Base-by-base conservation (phyloP, 192 early-diverging fungal genomes). In the Dimargaris cristalligena region DNA sequence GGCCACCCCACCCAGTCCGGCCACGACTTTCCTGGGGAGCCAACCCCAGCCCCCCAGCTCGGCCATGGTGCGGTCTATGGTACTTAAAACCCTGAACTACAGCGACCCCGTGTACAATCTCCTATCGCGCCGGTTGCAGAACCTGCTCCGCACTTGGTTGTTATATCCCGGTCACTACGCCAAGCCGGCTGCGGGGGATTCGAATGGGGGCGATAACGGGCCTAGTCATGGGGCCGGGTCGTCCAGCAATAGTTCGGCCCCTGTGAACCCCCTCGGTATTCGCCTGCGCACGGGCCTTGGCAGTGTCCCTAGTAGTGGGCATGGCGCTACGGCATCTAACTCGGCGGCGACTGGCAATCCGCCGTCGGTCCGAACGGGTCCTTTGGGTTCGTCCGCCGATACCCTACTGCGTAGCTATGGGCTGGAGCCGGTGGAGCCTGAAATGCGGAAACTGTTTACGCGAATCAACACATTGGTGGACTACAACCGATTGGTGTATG, bases 361-460 rank as follows among this genome's bases (percentile, higher is more conserved):
- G n/a, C n/a, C n/a, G n/a, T n/a, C n/a, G n/a, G n/a, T n/a, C n/a
- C n/a, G n/a, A n/a, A n/a, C n/a, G n/a, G n/a, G n/a, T n/a, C n/a
- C n/a, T n/a, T n/a, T n/a, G n/a, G n/a, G n/a, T n/a, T n/a, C n/a
- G n/a, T n/a, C 30, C 0, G 32, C 30, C 30, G 32, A 18, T 11
- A n/a, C 30, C 30, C 34, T 56, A 16, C 54, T 56, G 23, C 54
- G 54, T 14, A 56, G 54, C 34, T 34, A 56, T 16, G 54, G 54
- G 1, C 32, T 56, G 23, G 54, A 56, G 13, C 18, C 18, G 18
- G 54, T 56, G 26, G 54, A 29, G 54, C 54, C 30, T 20, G 54
- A 56, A 56, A 33, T 56, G 54, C 54, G 32, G 16, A 13, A 20
- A 9, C 20, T 34, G 31, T 56, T 56, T 23, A 4, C 54, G 31